These are phyloP conservation scores for Bromus sterilis DNA, from an alignment of 176 grass and related monocot species.

Conservation along the genomic window DNA sequence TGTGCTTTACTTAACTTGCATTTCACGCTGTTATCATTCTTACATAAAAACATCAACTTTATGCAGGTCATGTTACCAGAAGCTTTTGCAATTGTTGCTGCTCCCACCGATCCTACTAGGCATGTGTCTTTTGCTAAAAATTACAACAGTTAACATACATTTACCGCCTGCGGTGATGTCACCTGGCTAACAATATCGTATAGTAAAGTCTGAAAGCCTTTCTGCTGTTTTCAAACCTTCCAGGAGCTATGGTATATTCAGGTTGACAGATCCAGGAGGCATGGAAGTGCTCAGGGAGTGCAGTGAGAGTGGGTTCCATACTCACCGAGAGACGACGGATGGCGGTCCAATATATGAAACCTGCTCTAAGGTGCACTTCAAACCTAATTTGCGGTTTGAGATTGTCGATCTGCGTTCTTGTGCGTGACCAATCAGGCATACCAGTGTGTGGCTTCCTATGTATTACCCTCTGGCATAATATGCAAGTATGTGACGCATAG, in stretches of 20 bases:
- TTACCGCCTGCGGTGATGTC: neutral
- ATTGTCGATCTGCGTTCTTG: conserved; percentile 76
- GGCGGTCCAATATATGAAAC: conserved; percentile 57
- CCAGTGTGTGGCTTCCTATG: neutral
- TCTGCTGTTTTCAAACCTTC: conserved; percentile 10
- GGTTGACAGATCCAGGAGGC: conserved; percentile 76
- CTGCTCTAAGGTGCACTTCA: conserved; percentile 71
- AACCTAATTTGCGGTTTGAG: conserved; percentile 84
- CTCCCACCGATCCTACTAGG: conserved; percentile 88
- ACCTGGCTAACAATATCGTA: neutral
- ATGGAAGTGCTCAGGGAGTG: conserved; percentile 63
- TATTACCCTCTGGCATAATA: neutral
- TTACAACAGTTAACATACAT: neutral
- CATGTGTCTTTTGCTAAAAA: conserved; percentile 23
- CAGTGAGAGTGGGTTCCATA: conserved; percentile 70
- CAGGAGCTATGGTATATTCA: conserved; percentile 92
- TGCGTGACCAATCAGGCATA: conserved; percentile 10
- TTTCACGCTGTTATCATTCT: neutral
- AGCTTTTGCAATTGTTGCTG: conserved; percentile 86
- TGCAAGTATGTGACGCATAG: neutral
- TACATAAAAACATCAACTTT: neutral
- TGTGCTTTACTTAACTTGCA: neutral
- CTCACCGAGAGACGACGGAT: conserved; percentile 45
- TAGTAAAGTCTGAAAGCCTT: conserved; percentile 11
- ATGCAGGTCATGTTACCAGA: conserved; percentile 89